Conservation (phyloP, 352 stramenopile genomes). For the Thalassiosira hispida region DNA sequence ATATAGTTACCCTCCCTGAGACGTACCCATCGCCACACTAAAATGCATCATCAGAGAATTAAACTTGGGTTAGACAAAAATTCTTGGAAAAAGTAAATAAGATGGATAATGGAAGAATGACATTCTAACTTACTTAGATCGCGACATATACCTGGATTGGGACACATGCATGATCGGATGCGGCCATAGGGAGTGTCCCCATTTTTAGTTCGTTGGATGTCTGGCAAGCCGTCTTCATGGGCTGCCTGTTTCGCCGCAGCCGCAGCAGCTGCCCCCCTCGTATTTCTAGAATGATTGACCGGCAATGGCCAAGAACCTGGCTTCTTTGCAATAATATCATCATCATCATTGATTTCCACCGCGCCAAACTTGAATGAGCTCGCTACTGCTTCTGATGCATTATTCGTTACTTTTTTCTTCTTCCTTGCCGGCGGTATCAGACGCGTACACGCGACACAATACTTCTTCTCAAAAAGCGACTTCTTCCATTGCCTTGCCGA, state of each 20-base stretch:
- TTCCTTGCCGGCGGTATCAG: not conserved
- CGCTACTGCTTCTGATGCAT: not conserved
- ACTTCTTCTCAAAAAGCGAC: not conserved
- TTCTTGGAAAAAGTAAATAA: too few species aligned
- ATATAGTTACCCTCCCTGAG: not conserved
- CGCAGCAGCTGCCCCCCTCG: not conserved
- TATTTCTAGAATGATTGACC: not conserved
- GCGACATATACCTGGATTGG: not conserved
- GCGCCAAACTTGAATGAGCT: not conserved
- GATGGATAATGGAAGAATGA: too few species aligned
- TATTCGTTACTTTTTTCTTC: not conserved
- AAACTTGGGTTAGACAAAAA: too few species aligned
- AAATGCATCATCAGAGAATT: too few species aligned
- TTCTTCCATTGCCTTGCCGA: not conserved
- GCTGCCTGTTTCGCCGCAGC: not conserved
- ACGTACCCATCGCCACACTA: conserved; percentile 2
- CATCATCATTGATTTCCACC: not conserved
- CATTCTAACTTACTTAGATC: not conserved
- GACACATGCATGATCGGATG: not conserved
- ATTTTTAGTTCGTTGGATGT: not conserved
- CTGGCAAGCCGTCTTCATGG: not conserved
- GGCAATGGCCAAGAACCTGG: not conserved
- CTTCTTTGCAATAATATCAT: not conserved
- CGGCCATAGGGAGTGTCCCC: not conserved
- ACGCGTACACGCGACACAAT: not conserved